Percentiles rank a stretch among this genome's conserved stretches.
Conservation (phyloP, 1,139 yeast species). For the Yamadazyma sp. region DNA sequence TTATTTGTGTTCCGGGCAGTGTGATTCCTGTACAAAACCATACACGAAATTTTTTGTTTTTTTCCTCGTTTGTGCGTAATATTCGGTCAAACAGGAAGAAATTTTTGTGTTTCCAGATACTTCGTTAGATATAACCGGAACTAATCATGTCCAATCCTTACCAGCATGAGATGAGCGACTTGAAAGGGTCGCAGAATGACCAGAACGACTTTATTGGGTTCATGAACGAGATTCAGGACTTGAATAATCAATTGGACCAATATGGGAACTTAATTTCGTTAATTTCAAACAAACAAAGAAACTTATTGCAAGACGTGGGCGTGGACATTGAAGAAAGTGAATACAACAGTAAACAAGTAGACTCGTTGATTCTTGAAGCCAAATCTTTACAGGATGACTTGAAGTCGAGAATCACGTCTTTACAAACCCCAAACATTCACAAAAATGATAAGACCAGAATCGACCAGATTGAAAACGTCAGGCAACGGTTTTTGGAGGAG, state of each 20-base stretch:
- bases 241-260: constrained; percentile 77
- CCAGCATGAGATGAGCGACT: constrained; percentile 37
- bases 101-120: background rate
- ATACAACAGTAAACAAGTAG: constrained; percentile 73
- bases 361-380: constrained; percentile 74
- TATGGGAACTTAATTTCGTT: constrained; percentile 75
- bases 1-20: background rate
- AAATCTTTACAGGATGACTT: constrained; percentile 73
- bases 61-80: background rate
- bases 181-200: constrained; percentile 23
- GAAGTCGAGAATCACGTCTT: constrained; percentile 72
- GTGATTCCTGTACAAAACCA: background rate
- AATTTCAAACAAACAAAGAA: constrained; percentile 78
- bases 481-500: constrained; percentile 79
- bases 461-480: constrained; percentile 87
- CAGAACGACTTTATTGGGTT: constrained; percentile 69
- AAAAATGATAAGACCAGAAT: constrained; percentile 75
- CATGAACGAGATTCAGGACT: constrained; percentile 80
- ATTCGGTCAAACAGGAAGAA: background rate
- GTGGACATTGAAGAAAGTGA: constrained; percentile 77
- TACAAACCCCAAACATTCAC: constrained; percentile 64
- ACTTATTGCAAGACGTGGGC: constrained; percentile 73
- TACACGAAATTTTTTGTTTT: constrained; percentile 1
- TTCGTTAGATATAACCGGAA: too few relatives aligned
- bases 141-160: constrained; percentile 28